Percentiles rank a stretch among this genome's conserved stretches.
phyloP scores from a whole-genome alignment of 2,329 filamentous ascomycete species.

The Fusarium liriodendri region DNA sequence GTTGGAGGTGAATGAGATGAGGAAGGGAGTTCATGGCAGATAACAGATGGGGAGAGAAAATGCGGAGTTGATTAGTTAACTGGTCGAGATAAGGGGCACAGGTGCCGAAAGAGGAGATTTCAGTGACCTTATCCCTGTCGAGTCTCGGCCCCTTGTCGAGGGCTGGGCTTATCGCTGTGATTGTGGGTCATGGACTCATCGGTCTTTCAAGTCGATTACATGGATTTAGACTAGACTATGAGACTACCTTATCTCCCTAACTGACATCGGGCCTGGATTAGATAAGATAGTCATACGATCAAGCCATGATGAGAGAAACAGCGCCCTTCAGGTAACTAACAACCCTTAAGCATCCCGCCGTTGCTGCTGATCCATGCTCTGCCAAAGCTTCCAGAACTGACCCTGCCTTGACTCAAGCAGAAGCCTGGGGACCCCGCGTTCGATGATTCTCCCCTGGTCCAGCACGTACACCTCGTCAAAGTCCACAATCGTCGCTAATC shows the following conservation, averaged over 20 bases:
- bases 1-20: neutral
- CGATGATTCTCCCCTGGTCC: neutral
- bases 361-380: neutral
- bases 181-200: neutral
- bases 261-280: neutral
- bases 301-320: neutral
- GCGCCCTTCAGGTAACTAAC: neutral
- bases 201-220: neutral
- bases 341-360: neutral
- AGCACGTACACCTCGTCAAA: neutral
- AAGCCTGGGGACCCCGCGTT: neutral
- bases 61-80: neutral
- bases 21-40: neutral
- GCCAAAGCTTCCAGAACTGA: neutral
- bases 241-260: neutral
- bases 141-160: neutral
- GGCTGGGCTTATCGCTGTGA: neutral
- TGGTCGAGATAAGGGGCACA: neutral
- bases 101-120: neutral
- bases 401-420: neutral
- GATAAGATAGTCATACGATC: neutral
- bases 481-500: neutral
- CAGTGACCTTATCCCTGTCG: neutral
- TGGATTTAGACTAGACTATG: neutral
- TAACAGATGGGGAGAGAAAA: neutral